These are phyloP conservation scores for Dinochytrium kinnereticum DNA, from an alignment of 371 early-diverging fungal species.

Conservation along the genomic window DNA sequence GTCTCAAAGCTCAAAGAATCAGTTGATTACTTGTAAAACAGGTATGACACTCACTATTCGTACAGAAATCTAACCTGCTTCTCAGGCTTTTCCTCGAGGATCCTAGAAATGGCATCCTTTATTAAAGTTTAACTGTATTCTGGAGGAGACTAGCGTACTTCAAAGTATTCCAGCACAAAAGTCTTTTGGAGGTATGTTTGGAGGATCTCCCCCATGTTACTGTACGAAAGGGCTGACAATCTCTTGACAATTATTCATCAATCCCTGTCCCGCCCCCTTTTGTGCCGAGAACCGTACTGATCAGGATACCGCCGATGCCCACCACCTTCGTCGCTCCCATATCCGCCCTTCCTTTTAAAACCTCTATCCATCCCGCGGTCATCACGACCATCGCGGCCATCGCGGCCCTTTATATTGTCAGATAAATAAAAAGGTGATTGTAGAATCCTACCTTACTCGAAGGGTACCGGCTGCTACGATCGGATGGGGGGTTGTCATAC, in stretches of 20 bases:
- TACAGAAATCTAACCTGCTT: neutral
- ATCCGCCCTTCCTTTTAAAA: slow-evolving; percentile 6
- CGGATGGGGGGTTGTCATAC: neutral
- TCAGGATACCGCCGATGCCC: slow-evolving; percentile 1
- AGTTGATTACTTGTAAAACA: neutral
- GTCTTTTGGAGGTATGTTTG: neutral
- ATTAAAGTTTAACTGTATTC: neutral
- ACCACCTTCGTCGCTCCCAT: slow-evolving; percentile 18
- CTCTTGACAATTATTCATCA: no score
- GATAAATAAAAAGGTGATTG: neutral
- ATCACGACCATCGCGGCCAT: neutral
- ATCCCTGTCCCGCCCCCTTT: neutral
- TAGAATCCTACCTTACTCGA: neutral
- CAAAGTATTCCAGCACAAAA: neutral
- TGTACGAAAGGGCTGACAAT: no score
- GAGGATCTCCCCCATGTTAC: neutral
- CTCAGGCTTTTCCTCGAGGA: neutral
- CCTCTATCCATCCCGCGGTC: neutral
- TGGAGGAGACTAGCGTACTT: neutral
- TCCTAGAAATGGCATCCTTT: neutral
- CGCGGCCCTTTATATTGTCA: no score
- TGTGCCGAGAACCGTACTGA: neutral
- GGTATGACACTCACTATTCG: neutral
- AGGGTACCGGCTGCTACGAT: neutral
- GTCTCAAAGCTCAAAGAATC: slow-evolving; percentile 13